Base-by-base conservation (phyloP, 2,329 filamentous ascomycete genomes). In the Westerdykella aurantiaca region DNA sequence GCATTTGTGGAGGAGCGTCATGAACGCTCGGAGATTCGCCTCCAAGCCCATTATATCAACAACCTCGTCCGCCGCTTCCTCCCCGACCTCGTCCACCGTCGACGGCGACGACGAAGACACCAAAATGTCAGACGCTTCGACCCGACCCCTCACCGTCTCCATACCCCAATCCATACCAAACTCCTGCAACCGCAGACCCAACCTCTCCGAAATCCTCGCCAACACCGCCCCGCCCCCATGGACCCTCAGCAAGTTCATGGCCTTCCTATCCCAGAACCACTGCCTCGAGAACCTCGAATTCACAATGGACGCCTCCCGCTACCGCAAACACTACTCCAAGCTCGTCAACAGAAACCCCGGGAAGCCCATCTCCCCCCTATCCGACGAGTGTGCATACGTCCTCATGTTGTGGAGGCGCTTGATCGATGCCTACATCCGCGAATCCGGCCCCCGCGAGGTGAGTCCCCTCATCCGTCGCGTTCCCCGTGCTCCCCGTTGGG, bases 251-350 rank as follows among this genome's bases (percentile, higher is more conserved):
- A 91, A 91, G 25, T 97, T 97, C 69, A 97, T 93, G 81, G 90
- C 90, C 44, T 97, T 95, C 61, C 78, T 97, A 4, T 96, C 91
- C 1, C 90, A 95, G 62, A 97, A 97, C 60, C 91, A 97, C 69
- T 98, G 93, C 64, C 74, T 97, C 52, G 93, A 98, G 69, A 96
- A 90, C 1, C 75, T 98, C 33, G 93, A 97, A 64, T 98, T 98
- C 67, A 95, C 90, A 34, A 85, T 96, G 76, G 93, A 96, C 65
- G 86, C 91, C 17, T 86, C 89, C 45, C 80, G 88, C 48, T 98
- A 97, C 64, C 79, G 81, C 41, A 80, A 83, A 57, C 77, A 81
- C 57, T 85, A 82, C 63, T 70, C 76, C 42, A 74, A 79, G 45
- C 73, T 80, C 58, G 71, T 80, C 45, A 79, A 80, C 43, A 65